Evolutionary conservation across 1,284 basidiomycete genomes (phyloP), one percentile per base, ranked within the genome.

Genomic region (Rhodotorula sp.): DNA sequence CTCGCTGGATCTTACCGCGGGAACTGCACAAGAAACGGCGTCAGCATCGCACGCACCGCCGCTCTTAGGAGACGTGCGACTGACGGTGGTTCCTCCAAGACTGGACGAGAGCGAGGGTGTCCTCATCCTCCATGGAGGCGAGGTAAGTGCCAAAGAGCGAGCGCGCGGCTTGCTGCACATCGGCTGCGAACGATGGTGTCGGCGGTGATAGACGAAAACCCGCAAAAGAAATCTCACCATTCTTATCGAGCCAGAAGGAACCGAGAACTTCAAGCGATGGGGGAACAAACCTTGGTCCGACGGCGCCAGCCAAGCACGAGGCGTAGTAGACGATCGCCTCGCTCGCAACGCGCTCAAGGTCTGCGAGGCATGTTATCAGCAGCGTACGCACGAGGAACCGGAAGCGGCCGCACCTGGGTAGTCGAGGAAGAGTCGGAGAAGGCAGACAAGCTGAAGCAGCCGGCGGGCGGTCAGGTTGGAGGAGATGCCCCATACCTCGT

Each of bases 271-370:
- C 83, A 2, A 95, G 82, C 68, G 86, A 88, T 0, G 92, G 89
- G 9, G 86, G 80, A 66, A 86, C 82, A 75, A 87, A 92, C 1
- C 77, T 77, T 0, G 81, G 70, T 1, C 89, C 88, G 13, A 90
- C 83, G 13, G 81, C 81, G 30, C 85, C 81, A 0, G 85, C 83
- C 37, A 95, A 81, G 2, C 88, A 87, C 0, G 87, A 85, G 0
- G 88, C 84, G 79, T 92, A 94, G 79, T 90, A 94, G 0, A 88
- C 84, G 69, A 89, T 87, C 20, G 91, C 85, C 4, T 88, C 86
- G 63, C 85, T 87, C 7, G 88, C 87, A 50, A 83, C 83, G 56
- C 87, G 85, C 59, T 87, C 84, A 10, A 86, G 82, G 48, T 89
- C 91, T 90, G 55, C 75, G 11, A 10, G 24, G 0, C 9, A 30